These are phyloP conservation scores for Rhododendron molle DNA, from an alignment of 148 eudicot genomes.

Conservation along the genomic window DNA sequence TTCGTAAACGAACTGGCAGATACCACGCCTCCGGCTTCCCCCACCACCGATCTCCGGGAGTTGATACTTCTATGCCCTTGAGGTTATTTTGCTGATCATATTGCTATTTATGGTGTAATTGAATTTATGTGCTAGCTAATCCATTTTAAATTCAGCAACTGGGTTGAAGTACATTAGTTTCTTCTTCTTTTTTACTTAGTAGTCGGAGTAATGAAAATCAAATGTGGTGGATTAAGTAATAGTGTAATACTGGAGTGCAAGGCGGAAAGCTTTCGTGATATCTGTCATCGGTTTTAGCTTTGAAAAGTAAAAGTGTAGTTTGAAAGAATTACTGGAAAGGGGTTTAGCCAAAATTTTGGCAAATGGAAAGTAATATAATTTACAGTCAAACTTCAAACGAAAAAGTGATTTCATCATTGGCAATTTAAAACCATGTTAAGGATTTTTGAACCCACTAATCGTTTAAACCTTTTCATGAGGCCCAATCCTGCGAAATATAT, in stretches of 20 bases:
- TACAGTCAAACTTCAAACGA: neutral
- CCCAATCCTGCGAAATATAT: too few species aligned
- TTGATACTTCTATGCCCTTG: constrained; percentile 39
- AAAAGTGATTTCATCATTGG: neutral
- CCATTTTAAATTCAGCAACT: neutral
- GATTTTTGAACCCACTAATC: neutral
- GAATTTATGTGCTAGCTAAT: neutral
- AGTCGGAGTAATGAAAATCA: neutral
- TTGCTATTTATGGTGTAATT: too few species aligned
- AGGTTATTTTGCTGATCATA: constrained; percentile 39
- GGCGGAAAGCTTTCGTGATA: neutral
- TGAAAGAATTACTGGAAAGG: neutral
- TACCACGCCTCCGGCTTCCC: constrained; percentile 71
- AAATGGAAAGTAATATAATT: neutral
- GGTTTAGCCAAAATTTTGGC: neutral
- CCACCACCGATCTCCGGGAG: constrained; percentile 38
- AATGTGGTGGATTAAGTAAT: neutral
- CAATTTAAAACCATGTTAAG: neutral
- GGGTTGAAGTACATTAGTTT: neutral
- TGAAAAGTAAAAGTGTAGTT: neutral
- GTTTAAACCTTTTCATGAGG: neutral
- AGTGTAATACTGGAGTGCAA: neutral
- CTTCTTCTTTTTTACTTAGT: neutral
- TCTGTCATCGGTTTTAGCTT: neutral
- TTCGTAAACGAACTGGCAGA: constrained; percentile 76